Conservation (phyloP, 1,139 yeast species). For the Schizosaccharomyces versatilis region DNA sequence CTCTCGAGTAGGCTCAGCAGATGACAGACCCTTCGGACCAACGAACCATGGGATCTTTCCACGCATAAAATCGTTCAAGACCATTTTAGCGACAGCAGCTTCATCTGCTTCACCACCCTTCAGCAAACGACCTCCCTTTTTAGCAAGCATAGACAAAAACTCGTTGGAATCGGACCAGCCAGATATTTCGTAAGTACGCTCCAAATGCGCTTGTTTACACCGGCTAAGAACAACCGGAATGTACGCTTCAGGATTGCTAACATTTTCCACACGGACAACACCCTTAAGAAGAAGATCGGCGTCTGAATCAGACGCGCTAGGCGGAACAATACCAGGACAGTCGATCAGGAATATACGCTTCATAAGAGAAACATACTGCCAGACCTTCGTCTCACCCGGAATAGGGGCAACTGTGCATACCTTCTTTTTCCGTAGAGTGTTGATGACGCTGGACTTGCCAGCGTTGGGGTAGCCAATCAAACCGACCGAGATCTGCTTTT, state of each 20-base stretch:
- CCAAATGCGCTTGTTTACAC: slow-evolving; percentile 76
- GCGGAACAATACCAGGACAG: slow-evolving; percentile 98
- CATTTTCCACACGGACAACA: slow-evolving; percentile 94
- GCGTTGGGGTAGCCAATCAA: slow-evolving; percentile 94
- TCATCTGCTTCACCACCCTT: slow-evolving; percentile 98
- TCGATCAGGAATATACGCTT: slow-evolving; percentile 83
- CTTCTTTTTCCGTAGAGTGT: slow-evolving; percentile 78
- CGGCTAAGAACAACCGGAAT: slow-evolving; percentile 69
- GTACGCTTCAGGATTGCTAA: slow-evolving; percentile 82
- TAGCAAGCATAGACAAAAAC: slow-evolving; percentile 72
- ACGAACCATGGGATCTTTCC: slow-evolving; percentile 97
- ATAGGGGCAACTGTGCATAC: slow-evolving; percentile 91
- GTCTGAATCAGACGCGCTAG: slow-evolving; percentile 68
- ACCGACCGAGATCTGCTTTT: slow-evolving; percentile 91
- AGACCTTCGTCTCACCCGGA: slow-evolving; percentile 96
- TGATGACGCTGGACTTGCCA: slow-evolving; percentile 88
- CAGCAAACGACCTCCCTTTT: slow-evolving; percentile 74
- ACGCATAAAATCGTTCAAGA: slow-evolving; percentile 81
- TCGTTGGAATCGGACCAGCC: slow-evolving; percentile 75
- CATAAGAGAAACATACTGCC: slow-evolving; percentile 97
- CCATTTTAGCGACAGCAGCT: slow-evolving; percentile 72
- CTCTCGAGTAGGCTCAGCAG: background rate
- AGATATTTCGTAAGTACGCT: slow-evolving; percentile 79
- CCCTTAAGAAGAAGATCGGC: slow-evolving; percentile 92
- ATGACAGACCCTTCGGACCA: background rate